Percentiles rank a stretch among this genome's conserved stretches.
Evolutionary conservation across 306 rosid genomes (phyloP).

Genomic region (Trichosanthes truncata): DNA sequence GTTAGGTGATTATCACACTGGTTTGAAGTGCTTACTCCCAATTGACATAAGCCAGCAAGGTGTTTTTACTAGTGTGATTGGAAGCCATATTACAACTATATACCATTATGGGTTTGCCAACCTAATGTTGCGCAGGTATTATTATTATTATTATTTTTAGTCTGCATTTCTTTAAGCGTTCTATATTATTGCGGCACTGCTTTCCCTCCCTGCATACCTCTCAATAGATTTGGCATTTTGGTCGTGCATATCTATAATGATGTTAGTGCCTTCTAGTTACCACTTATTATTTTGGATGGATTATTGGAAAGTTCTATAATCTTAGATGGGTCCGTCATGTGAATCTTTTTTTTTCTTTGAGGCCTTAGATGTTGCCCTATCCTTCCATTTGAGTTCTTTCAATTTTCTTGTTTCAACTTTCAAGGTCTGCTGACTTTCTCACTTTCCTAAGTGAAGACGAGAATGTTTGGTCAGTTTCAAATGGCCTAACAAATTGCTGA

Average conservation of each 20-base stretch:
- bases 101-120: slow-evolving; percentile 96
- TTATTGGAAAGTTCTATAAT: neutral
- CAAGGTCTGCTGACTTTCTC: neutral
- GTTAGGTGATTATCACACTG: slow-evolving; percentile 93
- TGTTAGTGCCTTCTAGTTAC: neutral
- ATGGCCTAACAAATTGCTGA: neutral
- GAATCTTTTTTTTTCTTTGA: neutral
- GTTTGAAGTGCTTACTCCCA: slow-evolving; percentile 71
- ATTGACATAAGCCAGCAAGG: slow-evolving; percentile 86
- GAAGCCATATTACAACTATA: slow-evolving; percentile 84
- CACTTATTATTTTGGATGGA: neutral
- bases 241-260: too few relatives aligned
- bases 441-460: neutral
- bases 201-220: neutral
- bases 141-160: neutral
- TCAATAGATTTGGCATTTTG: neutral
- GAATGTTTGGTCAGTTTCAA: neutral
- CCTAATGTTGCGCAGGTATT: slow-evolving; percentile 89
- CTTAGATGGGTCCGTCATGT: neutral
- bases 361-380: too few relatives aligned
- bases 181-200: neutral
- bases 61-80: slow-evolving; percentile 70
- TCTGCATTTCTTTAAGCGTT: neutral
- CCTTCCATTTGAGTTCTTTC: neutral
- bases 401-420: neutral